Evolutionary conservation across 768 basidiomycete species (phyloP).

Genomic region (Leccinum rimulosum): DNA sequence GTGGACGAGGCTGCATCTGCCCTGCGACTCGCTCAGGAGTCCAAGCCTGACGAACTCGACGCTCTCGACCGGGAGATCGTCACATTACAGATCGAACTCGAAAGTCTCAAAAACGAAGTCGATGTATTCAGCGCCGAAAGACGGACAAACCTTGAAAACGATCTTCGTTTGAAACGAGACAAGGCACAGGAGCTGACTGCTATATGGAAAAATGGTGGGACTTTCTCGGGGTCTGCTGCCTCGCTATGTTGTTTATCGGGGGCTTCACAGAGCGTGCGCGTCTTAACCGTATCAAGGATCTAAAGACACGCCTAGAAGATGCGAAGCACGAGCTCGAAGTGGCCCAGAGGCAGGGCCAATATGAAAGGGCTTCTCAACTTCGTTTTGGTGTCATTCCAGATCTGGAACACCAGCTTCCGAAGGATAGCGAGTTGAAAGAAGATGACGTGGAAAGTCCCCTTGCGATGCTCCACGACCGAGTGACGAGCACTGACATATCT

Average conservation of each 20-base stretch:
- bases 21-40: slow-evolving; percentile 83
- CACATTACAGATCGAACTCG: slow-evolving; percentile 86
- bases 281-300: slow-evolving; percentile 64
- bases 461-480: slow-evolving; percentile 77
- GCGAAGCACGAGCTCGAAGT: slow-evolving; percentile 86
- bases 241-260: too few species aligned
- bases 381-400: slow-evolving; percentile 85
- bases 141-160: slow-evolving; percentile 59
- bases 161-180: slow-evolving; percentile 57
- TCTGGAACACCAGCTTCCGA: slow-evolving; percentile 67
- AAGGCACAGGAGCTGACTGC: slow-evolving; percentile 60
- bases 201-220: slow-evolving; percentile 70
- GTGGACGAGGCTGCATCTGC: slow-evolving; percentile 92
- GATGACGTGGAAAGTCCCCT: slow-evolving; percentile 41
- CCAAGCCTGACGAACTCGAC: slow-evolving; percentile 84
- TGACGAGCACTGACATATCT: slow-evolving; percentile 87
- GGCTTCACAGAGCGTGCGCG: slow-evolving; percentile 55
- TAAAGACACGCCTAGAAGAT: slow-evolving; percentile 73
- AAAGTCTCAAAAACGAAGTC: slow-evolving; percentile 83
- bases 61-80: slow-evolving; percentile 78
- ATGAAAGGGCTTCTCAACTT: slow-evolving; percentile 78
- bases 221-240: neutral
- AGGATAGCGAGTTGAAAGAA: slow-evolving; percentile 44
- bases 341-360: slow-evolving; percentile 86
- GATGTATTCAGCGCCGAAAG: slow-evolving; percentile 83